Evolutionary conservation across 768 basidiomycete species (phyloP).

Genomic region (Termitomyces sp.): DNA sequence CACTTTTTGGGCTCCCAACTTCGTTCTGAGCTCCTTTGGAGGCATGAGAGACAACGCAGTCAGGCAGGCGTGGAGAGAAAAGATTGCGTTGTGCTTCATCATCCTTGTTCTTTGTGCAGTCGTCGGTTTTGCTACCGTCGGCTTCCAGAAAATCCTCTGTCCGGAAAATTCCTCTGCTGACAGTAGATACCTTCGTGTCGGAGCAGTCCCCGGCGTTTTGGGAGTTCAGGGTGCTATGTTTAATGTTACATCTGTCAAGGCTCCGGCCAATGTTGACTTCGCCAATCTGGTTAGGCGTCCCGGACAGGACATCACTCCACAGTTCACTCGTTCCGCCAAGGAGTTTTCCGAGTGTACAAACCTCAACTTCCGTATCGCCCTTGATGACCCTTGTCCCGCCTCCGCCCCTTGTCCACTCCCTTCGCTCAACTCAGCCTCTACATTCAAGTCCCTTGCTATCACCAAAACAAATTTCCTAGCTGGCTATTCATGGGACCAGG

Average conservation of each 20-base stretch:
- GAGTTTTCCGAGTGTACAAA: conserved; percentile 62
- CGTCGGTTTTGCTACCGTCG: conserved; percentile 92
- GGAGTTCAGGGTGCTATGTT: conserved; percentile 74
- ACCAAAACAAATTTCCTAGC: conserved; percentile 61
- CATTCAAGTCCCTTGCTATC: conserved; percentile 58
- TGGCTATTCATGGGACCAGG: conserved; percentile 91
- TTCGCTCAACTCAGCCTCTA: conserved; percentile 47
- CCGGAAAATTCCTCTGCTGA: conserved; percentile 47
- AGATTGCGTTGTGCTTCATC: conserved; percentile 89
- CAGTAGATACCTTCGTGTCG: conserved; percentile 48
- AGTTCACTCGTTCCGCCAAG: conserved; percentile 69
- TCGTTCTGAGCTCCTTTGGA: conserved; percentile 66
- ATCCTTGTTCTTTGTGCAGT: conserved; percentile 70
- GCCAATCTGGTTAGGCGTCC: conserved; percentile 46
- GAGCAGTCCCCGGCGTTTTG: conserved; percentile 55
- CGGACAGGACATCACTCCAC: conserved; percentile 87
- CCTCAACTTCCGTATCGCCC: conserved; percentile 61
- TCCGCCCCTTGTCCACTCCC: conserved; percentile 63
- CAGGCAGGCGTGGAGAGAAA: conserved; percentile 96
- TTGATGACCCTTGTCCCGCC: conserved; percentile 65
- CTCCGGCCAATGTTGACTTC: conserved; percentile 54
- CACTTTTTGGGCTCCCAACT: conserved; percentile 89
- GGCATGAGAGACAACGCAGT: conserved; percentile 76
- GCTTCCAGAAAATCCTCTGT: conserved; percentile 89
- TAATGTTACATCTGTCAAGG: conserved; percentile 57